These are phyloP conservation scores for Didymella exigua DNA, from an alignment of 2,329 filamentous ascomycete genomes.

Conservation along the genomic window DNA sequence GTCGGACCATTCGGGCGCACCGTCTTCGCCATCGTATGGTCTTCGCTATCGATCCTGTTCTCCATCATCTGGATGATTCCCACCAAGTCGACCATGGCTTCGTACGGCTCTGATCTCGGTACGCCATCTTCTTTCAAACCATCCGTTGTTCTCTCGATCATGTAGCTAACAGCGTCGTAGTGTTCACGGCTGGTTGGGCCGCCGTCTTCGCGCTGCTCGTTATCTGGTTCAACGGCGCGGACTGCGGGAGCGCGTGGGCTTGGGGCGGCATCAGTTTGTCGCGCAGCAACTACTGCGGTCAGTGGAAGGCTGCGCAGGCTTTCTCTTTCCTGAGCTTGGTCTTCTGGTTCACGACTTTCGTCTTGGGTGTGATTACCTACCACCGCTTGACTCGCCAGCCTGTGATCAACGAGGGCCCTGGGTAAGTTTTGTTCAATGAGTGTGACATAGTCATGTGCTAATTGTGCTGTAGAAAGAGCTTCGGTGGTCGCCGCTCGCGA, in stretches of 20 bases:
- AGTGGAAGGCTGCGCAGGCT: slow-evolving; percentile 73
- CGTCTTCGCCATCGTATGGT: slow-evolving; percentile 77
- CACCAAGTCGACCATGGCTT: slow-evolving; percentile 68
- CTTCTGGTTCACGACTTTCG: slow-evolving; percentile 68
- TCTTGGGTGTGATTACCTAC: slow-evolving; percentile 29
- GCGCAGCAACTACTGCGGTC: slow-evolving; percentile 60
- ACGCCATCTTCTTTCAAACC: background rate
- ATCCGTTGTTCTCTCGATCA: background rate
- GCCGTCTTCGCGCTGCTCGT: slow-evolving; percentile 50
- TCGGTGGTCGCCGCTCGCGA: slow-evolving; percentile 10
- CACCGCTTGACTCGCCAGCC: slow-evolving; percentile 22
- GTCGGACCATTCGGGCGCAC: slow-evolving; percentile 66
- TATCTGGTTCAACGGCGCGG: slow-evolving; percentile 29
- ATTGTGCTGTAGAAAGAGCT: slow-evolving; percentile 3
- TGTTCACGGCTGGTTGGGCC: slow-evolving; percentile 74
- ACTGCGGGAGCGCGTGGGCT: slow-evolving; percentile 46
- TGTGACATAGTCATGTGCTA: background rate
- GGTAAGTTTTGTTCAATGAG: background rate
- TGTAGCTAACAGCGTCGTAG: slow-evolving; percentile 4
- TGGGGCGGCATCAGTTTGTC: slow-evolving; percentile 60
- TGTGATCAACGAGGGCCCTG: slow-evolving; percentile 13
- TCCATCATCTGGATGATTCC: slow-evolving; percentile 75
- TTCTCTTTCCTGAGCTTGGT: slow-evolving; percentile 75
- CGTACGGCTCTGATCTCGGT: slow-evolving; percentile 71
- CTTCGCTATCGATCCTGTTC: slow-evolving; percentile 71